Conservation (phyloP, 495 filamentous ascomycete genomes). For the Clavariopsis aquatica region DNA sequence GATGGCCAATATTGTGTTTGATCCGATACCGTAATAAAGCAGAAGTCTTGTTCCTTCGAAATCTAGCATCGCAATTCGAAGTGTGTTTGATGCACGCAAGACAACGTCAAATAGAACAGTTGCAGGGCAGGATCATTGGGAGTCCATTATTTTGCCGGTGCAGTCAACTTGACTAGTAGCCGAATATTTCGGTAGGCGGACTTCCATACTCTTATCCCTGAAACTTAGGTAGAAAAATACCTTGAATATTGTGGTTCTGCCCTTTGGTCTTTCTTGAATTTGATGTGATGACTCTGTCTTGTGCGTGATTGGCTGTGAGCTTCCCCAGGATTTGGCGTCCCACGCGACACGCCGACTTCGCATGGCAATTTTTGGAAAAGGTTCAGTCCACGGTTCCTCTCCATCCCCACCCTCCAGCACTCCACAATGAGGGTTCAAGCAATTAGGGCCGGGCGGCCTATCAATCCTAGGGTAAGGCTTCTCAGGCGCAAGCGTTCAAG, state of each 20-base stretch:
- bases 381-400: neutral
- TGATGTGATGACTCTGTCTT: constrained; percentile 9
- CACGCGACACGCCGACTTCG: constrained; percentile 20
- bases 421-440: constrained; percentile 25
- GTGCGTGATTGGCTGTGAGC: constrained; percentile 20
- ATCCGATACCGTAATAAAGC: neutral
- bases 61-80: neutral
- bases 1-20: neutral
- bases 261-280: no score
- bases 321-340: neutral
- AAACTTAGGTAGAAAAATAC: no score
- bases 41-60: neutral
- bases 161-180: neutral
- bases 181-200: no score
- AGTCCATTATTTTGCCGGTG: neutral
- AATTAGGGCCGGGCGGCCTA: constrained; percentile 7
- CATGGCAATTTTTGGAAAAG: neutral
- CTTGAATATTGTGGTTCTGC: no score
- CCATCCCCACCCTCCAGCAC: constrained; percentile 4
- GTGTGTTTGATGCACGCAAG: neutral
- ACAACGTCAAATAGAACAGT: neutral
- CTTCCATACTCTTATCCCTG: no score
- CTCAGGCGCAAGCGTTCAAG: neutral
- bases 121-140: neutral
- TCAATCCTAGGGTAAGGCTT: constrained; percentile 25